Evolutionary conservation across 2,329 filamentous ascomycete genomes (phyloP), one percentile per base, ranked within the genome.

Genomic region (Paecilomyces fulvus): DNA sequence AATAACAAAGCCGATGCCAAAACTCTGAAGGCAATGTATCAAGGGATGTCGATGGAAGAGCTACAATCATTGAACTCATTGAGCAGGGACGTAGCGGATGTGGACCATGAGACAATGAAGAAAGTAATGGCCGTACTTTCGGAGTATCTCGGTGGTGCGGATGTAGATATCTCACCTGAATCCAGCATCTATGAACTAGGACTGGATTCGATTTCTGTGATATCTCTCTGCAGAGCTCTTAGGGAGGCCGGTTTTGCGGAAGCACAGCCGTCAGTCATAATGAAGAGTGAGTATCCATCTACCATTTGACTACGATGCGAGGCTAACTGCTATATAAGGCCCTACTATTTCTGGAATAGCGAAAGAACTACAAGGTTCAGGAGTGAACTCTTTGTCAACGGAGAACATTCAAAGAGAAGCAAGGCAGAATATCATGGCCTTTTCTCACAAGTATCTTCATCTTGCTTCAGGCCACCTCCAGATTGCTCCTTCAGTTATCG

Each of bases 1-100:
- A 96, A 96, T 70, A 96, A 96, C 72, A 96, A 96, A 68, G 87
- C 88, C 0, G 91, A 96, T 64, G 79, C 80, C 6, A 92, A 88
- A 65, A 77, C 79, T 33, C 73, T 96, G 2, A 86, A 82, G 56
- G 71, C 73, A 0, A 72, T 95, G 1, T 96, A 92, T 65, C 72
- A 80, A 9, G 73, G 75, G 0, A 67, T 92, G 2, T 79, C 81
- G 0, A 73, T 81, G 0, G 82, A 84, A 31, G 76, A 85, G 8
- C 73, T 95, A 20, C 83, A 89, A 59, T 72, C 72, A 1, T 71
- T 89, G 3, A 78, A 79, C 1, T 64, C 71, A 30, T 59, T 71
- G 55, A 61, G 65, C 20, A 59, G 63, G 30, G 59, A 61, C 56
- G 72, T 56, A 55, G 58, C 61, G 55, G 64, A 60, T 64, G 62